Conservation (phyloP, 495 filamentous ascomycete species). For the Polyplosphaeria fusca region DNA sequence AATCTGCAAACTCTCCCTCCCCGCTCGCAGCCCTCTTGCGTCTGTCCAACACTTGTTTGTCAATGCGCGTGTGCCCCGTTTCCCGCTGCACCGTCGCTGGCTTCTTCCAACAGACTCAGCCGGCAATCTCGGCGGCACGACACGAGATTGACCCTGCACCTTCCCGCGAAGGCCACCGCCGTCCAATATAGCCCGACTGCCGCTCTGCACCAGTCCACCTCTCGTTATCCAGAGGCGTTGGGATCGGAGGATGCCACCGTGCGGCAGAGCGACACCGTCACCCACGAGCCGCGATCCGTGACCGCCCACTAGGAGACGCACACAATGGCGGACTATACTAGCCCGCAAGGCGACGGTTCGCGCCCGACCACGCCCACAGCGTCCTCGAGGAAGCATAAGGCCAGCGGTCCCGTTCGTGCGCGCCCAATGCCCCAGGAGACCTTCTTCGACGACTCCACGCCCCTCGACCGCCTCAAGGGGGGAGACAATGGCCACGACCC, state of each 20-base stretch:
- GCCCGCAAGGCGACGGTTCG: constrained; percentile 16
- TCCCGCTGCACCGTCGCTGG: constrained; percentile 3
- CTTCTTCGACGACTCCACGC: constrained; percentile 37
- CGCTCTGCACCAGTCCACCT: constrained; percentile 2
- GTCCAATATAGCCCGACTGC: neutral
- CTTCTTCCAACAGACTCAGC: neutral
- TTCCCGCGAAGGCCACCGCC: constrained; percentile 2
- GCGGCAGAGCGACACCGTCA: neutral
- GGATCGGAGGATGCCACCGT: constrained; percentile 13
- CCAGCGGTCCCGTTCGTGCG: constrained; percentile 13
- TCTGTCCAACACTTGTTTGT: constrained; percentile 7
- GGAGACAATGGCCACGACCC: constrained; percentile 7
- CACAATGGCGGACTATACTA: constrained; percentile 20
- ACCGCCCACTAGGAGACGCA: constrained; percentile 1
- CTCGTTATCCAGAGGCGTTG: constrained; percentile 5
- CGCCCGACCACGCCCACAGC: constrained; percentile 26
- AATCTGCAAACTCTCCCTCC: constrained; percentile 4
- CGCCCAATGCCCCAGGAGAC: constrained; percentile 32
- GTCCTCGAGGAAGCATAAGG: constrained; percentile 14
- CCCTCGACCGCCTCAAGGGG: constrained; percentile 23
- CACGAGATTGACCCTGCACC: constrained; percentile 16
- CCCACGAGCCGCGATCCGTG: constrained; percentile 9
- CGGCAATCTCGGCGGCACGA: neutral
- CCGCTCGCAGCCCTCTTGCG: neutral
- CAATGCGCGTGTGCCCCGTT: neutral